phyloP scores from a whole-genome alignment of 495 filamentous ascomycete genomes.

The Copromyces sp. region DNA sequence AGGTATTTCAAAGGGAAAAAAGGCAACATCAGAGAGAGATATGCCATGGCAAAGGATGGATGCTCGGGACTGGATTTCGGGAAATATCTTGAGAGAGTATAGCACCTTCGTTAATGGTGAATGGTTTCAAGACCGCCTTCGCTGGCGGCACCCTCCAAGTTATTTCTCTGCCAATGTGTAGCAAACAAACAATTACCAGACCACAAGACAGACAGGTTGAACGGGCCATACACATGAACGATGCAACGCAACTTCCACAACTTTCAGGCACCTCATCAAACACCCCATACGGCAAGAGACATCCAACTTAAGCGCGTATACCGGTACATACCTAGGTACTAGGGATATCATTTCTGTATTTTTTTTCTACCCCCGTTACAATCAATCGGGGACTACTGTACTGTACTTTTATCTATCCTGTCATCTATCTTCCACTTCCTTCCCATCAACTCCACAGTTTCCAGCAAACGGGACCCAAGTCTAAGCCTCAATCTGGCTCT shows the following conservation, averaged over 20 bases:
- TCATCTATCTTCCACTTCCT: neutral
- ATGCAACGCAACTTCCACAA: no score
- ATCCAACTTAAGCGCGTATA: no score
- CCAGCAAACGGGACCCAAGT: neutral
- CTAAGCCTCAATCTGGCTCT: conserved; percentile 41
- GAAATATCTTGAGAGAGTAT: neutral
- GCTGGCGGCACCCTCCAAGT: neutral
- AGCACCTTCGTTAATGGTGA: neutral
- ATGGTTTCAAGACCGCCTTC: neutral
- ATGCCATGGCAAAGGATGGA: neutral
- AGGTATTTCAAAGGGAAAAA: no score
- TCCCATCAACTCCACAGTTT: neutral
- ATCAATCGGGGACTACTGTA: neutral
- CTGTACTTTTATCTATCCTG: neutral
- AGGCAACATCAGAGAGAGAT: no score
- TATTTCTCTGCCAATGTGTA: no score
- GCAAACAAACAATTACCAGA: no score
- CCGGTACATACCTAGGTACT: neutral
- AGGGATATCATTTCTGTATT: neutral
- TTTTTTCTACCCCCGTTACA: neutral
- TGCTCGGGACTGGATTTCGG: neutral
- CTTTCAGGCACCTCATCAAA: no score
- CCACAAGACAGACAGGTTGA: no score
- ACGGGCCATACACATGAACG: no score
- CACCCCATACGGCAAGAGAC: no score